These are phyloP conservation scores for Botryococcus braunii DNA, from an alignment of 163 green algal genomes.

Conservation along the genomic window DNA sequence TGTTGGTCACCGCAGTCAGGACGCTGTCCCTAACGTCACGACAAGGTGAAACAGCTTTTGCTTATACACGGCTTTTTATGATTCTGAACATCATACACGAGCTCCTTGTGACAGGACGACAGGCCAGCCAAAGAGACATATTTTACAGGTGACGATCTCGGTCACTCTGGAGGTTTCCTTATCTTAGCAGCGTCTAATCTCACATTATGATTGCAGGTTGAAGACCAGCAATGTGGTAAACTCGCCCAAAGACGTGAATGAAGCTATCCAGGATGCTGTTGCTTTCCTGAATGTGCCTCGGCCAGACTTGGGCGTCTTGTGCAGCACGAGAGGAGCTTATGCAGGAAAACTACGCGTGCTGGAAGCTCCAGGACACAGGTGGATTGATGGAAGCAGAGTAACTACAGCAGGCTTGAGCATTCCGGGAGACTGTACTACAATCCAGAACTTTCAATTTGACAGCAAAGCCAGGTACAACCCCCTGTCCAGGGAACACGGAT, in stretches of 20 bases:
- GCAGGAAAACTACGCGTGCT: slow-evolving; percentile 12
- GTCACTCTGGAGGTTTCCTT: not conserved
- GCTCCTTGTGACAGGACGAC: slow-evolving; percentile 28
- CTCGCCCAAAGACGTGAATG: slow-evolving; percentile 26
- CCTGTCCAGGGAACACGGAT: no score
- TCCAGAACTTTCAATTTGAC: slow-evolving; percentile 14
- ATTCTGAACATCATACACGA: slow-evolving; percentile 47
- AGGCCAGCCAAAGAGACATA: slow-evolving; percentile 50
- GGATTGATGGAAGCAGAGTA: slow-evolving; percentile 34
- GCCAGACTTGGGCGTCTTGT: slow-evolving; percentile 35
- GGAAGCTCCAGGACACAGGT: slow-evolving; percentile 11
- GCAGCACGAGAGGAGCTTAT: slow-evolving; percentile 36
- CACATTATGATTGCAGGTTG: slow-evolving; percentile 1
- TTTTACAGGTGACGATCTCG: slow-evolving; percentile 47
- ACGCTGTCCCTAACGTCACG: not conserved
- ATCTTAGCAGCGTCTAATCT: not conserved
- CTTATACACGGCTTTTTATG: slow-evolving; percentile 12
- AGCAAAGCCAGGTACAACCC: slow-evolving; percentile 11
- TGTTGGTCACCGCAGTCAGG: no score
- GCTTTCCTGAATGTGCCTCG: slow-evolving; percentile 32
- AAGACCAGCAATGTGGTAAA: not conserved
- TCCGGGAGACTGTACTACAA: slow-evolving; percentile 35
- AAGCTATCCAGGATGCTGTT: slow-evolving; percentile 18
- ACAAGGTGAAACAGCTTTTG: not conserved
- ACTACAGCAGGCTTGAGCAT: slow-evolving; percentile 22